phyloP scores from a whole-genome alignment of 768 basidiomycete species.

The Mycena capillaripes region DNA sequence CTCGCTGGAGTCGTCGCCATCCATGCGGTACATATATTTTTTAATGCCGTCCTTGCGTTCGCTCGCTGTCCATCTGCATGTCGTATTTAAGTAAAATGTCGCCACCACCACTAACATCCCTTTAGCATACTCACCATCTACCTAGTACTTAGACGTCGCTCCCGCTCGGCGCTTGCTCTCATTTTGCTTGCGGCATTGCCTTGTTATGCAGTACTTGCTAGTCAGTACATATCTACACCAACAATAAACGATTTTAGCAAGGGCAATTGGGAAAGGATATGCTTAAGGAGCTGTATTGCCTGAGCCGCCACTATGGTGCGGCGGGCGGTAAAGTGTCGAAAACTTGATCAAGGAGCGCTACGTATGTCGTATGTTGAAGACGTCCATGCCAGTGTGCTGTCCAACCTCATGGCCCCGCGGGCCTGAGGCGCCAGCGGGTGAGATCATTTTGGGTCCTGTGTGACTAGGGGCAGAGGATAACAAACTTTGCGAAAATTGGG shows the following conservation, averaged over 20 bases:
- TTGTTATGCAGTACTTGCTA: slow-evolving; percentile 29
- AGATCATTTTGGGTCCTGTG: too few relatives aligned
- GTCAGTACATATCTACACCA: slow-evolving; percentile 17
- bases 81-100: slow-evolving; percentile 15
- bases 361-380: too few relatives aligned
- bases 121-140: slow-evolving; percentile 27
- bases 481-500: too few relatives aligned
- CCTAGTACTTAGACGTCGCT: slow-evolving; percentile 20
- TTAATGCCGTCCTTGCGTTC: not conserved
- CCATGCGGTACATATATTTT: slow-evolving; percentile 11
- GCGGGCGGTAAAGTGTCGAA: too few relatives aligned
- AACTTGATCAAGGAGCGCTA: too few relatives aligned
- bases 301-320: too few relatives aligned
- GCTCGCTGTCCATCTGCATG: slow-evolving; percentile 17
- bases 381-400: too few relatives aligned
- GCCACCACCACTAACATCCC: not conserved
- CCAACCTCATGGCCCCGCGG: too few relatives aligned
- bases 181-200: slow-evolving; percentile 26
- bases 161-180: slow-evolving; percentile 13
- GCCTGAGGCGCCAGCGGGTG: too few relatives aligned
- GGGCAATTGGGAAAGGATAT: not conserved
- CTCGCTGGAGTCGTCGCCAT: not conserved
- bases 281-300: not conserved
- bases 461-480: too few relatives aligned
- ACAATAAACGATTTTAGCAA: slow-evolving; percentile 20